Conservation (phyloP, 169 alveolate species). For the Plasmodium blacklocki region DNA sequence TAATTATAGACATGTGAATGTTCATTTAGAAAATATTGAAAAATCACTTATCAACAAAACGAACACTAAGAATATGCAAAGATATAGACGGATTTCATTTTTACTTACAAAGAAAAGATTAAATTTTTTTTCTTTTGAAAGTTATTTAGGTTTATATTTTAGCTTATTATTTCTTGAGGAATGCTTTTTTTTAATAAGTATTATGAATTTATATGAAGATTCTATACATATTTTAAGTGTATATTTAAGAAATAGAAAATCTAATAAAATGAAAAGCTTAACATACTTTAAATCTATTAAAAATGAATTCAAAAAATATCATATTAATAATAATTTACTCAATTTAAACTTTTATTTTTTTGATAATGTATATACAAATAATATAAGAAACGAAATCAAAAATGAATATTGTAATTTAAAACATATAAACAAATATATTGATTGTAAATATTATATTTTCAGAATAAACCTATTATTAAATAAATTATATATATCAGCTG, state of each 20-base stretch:
- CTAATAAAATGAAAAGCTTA: conserved; percentile 22
- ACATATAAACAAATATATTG: conserved; percentile 24
- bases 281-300: conserved; percentile 42
- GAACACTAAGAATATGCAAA: not conserved
- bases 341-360: conserved; percentile 23
- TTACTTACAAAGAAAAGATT: conserved; percentile 34
- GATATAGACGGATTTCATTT: conserved; percentile 28
- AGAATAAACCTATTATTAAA: conserved; percentile 32
- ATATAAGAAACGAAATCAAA: conserved; percentile 42
- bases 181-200: conserved; percentile 58
- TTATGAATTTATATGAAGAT: conserved; percentile 71
- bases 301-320: conserved; percentile 30
- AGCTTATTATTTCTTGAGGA: conserved; percentile 65
- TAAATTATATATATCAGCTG: conserved; percentile 58
- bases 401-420: conserved; percentile 22
- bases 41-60: not conserved
- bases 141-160: conserved; percentile 63
- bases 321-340: not conserved
- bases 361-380: conserved; percentile 25
- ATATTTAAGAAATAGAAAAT: conserved; percentile 50
- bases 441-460: conserved; percentile 55
- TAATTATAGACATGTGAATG: not conserved
- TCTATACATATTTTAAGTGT: conserved; percentile 42
- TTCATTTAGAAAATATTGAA: not conserved
- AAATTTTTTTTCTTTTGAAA: conserved; percentile 72